Base-by-base conservation (phyloP, 2,329 filamentous ascomycete species). In the Didymella lethalis region DNA sequence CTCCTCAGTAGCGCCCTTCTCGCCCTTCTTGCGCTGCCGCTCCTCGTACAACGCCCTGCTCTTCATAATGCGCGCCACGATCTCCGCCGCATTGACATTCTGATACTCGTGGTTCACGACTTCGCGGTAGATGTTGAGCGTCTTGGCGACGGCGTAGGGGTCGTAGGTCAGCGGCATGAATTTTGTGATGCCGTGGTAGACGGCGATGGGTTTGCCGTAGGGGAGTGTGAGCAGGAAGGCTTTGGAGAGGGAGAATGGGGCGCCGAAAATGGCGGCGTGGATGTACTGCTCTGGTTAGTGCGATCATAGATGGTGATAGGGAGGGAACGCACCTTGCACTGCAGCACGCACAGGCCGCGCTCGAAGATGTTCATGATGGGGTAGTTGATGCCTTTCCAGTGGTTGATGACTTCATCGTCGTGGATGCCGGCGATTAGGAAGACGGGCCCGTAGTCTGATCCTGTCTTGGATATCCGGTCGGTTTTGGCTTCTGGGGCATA, bases 311-410 rank as follows among this genome's bases (percentile, higher is more conserved):
- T 29, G 14, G 11, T 12, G 32, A 34, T 12, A 1, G n/a, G n/a
- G 34, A 20, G 18, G 10, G 38, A n/a, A n/a, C 18, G 3, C 3
- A 94, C 92, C 77, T 90, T 90, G 83, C 95, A 99, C 74, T 99
- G 95, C 63, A 98, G 82, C 29, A 98, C 94, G 75, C 95, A 99
- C 23, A 99, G 87, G 1, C 93, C 93, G 41, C 95, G 90, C 82
- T 99, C 95, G 71, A 94, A 97, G 57, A 97, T 93, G 81, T 98
- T 99, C 95, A 99, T 99, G 80, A 99, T 98, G 26, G 95, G 95
- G 75, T 97, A 99, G 80, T 99, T 99, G 70, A 97, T 85, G 34
- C 95, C 94, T 80, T 98, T 98, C 90, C 93, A 96, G 70, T 90
- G 83, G 79, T 99, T 99, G 78, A 99, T 96, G 60, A 96, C 93